phyloP scores from a whole-genome alignment of 106 monocot species.

The Dioscorea alata region DNA sequence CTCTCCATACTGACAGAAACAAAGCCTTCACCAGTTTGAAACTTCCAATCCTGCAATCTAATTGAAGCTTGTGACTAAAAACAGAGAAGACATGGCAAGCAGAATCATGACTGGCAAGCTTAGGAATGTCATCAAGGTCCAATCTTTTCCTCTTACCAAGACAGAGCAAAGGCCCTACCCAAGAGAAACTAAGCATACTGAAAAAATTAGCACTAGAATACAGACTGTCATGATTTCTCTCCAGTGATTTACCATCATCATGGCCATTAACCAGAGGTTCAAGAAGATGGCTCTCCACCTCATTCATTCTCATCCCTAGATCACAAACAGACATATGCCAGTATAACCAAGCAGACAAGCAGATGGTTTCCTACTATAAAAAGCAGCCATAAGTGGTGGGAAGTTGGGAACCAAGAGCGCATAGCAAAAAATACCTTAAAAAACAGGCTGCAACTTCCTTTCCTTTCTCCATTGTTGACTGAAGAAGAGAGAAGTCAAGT shows the following conservation, averaged over 20 bases:
- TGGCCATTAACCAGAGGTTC: conserved; percentile 62
- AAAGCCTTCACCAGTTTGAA: too few species aligned
- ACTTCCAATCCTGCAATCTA: conserved; percentile 1
- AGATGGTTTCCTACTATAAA: too few species aligned
- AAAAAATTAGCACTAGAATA: conserved; percentile 49
- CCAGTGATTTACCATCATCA: background rate
- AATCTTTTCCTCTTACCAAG: conserved; percentile 54
- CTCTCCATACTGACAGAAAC: too few species aligned
- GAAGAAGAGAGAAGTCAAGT: too few species aligned
- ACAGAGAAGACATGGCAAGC: conserved; percentile 34
- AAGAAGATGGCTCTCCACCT: conserved; percentile 10
- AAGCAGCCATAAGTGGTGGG: too few species aligned
- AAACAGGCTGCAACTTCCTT: too few species aligned
- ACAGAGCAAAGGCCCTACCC: conserved; percentile 66
- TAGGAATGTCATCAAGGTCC: conserved; percentile 65
- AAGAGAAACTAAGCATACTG: conserved; percentile 75
- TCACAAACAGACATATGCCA: too few species aligned
- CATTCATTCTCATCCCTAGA: background rate
- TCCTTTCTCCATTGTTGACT: too few species aligned
- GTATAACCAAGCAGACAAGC: too few species aligned
- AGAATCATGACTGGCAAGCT: conserved; percentile 43
- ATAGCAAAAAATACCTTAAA: too few species aligned
- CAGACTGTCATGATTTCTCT: conserved; percentile 4
- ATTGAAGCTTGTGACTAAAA: conserved; percentile 54
- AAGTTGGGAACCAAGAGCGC: too few species aligned